Conservation (phyloP, 176 grass and related monocot genomes). For the Alloteropsis semialata region DNA sequence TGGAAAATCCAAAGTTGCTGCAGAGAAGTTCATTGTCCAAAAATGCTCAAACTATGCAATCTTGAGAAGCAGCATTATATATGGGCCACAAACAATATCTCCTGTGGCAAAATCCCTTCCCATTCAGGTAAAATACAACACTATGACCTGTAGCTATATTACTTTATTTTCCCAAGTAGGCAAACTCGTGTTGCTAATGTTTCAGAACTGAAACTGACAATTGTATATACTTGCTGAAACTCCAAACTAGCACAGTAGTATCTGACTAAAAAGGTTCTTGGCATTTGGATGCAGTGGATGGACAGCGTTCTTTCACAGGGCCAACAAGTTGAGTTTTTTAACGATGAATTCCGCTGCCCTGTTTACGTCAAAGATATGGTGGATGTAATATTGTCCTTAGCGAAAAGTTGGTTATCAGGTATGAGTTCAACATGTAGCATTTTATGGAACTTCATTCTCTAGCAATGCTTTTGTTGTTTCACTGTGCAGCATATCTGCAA, state of each 20-base stretch:
- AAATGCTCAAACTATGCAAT: constrained; percentile 75
- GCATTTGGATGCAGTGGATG: constrained; percentile 82
- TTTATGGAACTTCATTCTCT: background rate
- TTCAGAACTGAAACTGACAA: background rate
- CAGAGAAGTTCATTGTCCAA: constrained; percentile 67
- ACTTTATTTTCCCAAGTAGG: background rate
- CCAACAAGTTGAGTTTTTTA: constrained; percentile 78
- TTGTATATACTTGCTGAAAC: background rate
- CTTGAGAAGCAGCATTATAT: constrained; percentile 94
- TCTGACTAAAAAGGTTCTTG: background rate
- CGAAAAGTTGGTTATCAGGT: constrained; percentile 81
- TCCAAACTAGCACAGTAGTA: background rate
- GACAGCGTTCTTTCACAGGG: constrained; percentile 74
- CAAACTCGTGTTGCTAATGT: background rate
- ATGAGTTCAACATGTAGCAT: background rate
- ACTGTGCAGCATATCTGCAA: background rate
- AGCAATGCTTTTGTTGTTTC: background rate
- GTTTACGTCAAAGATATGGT: constrained; percentile 92
- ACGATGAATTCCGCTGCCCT: constrained; percentile 81
- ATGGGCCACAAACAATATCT: constrained; percentile 86
- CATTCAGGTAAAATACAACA: constrained; percentile 55
- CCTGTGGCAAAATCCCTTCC: constrained; percentile 87
- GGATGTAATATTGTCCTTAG: constrained; percentile 54
- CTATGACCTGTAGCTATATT: background rate
- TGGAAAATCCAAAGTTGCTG: constrained; percentile 80